Percentiles rank a stretch among this genome's conserved stretches.
Conservation (phyloP, 495 filamentous ascomycete species). For the Penicillium desertorum region DNA sequence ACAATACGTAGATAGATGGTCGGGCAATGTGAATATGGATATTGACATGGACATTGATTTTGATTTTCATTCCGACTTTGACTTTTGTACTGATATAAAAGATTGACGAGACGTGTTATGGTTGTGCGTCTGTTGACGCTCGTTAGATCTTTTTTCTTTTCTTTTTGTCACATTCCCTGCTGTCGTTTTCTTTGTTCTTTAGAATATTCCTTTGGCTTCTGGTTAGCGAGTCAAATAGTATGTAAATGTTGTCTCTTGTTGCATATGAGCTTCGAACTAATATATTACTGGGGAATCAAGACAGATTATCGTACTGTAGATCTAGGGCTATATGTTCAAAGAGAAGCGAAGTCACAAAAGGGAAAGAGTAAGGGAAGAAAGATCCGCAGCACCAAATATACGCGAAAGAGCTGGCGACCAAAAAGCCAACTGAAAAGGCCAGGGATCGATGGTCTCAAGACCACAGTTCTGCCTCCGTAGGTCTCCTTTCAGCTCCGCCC, state of each 20-base stretch:
- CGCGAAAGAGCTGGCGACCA: neutral
- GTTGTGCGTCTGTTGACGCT: slow-evolving; percentile 19
- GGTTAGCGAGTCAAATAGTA: slow-evolving; percentile 11
- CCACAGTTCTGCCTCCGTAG: slow-evolving; percentile 28
- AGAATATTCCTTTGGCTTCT: neutral
- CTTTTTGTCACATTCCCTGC: neutral
- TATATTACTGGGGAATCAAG: neutral
- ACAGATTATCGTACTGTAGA: neutral
- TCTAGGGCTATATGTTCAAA: neutral
- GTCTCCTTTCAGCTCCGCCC: slow-evolving; percentile 9
- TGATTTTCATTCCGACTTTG: slow-evolving; percentile 3
- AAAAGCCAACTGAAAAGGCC: neutral
- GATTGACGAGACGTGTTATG: slow-evolving; percentile 24
- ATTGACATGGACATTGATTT: slow-evolving; percentile 13
- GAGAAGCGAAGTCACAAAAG: neutral
- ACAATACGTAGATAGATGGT: neutral
- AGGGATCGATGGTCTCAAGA: slow-evolving; percentile 13
- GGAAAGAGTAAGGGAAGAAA: neutral
- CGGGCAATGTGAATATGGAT: slow-evolving; percentile 11
- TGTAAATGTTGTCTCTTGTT: neutral
- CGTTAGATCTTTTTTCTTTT: slow-evolving; percentile 4
- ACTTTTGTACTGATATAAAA: slow-evolving; percentile 20
- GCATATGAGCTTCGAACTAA: neutral
- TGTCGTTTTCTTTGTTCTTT: neutral
- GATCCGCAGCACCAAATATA: neutral